These are phyloP conservation scores for Colletotrichum sp. DNA, from an alignment of 2,329 filamentous ascomycete species.

Conservation along the genomic window DNA sequence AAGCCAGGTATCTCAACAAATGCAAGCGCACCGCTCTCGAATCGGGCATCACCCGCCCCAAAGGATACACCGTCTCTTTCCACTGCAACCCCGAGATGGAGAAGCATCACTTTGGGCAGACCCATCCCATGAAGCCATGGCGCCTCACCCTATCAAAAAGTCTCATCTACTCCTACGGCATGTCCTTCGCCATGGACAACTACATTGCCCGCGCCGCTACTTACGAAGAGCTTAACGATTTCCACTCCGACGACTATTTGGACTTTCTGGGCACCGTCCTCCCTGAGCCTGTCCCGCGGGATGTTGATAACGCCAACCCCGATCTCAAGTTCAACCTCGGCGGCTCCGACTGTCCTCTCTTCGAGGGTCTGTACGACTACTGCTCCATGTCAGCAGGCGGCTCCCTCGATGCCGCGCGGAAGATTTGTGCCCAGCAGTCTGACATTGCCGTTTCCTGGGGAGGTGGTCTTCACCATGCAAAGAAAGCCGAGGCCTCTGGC, in stretches of 20 bases:
- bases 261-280: constrained; percentile 81
- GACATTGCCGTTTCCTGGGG: constrained; percentile 99
- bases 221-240: constrained; percentile 84
- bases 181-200: constrained; percentile 96
- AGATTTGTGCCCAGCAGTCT: constrained; percentile 83
- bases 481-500: constrained; percentile 89
- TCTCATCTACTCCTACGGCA: constrained; percentile 91
- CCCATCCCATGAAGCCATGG: constrained; percentile 99
- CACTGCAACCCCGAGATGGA: constrained; percentile 96
- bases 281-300: constrained; percentile 66
- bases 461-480: constrained; percentile 94
- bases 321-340: constrained; percentile 82
- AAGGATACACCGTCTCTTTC: constrained; percentile 91
- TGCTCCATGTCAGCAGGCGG: constrained; percentile 92
- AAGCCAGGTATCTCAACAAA: constrained; percentile 61
- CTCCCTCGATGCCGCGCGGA: constrained; percentile 88
- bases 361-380: constrained; percentile 94
- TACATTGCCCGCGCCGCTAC: constrained; percentile 85
- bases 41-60: constrained; percentile 77
- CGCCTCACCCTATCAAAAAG: constrained; percentile 94
- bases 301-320: constrained; percentile 68
- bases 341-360: constrained; percentile 93
- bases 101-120: constrained; percentile 94
- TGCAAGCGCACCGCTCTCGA: constrained; percentile 61
- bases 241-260: constrained; percentile 89